Base-by-base conservation (phyloP, 2,329 filamentous ascomycete genomes). In the Fusarium sp. region DNA sequence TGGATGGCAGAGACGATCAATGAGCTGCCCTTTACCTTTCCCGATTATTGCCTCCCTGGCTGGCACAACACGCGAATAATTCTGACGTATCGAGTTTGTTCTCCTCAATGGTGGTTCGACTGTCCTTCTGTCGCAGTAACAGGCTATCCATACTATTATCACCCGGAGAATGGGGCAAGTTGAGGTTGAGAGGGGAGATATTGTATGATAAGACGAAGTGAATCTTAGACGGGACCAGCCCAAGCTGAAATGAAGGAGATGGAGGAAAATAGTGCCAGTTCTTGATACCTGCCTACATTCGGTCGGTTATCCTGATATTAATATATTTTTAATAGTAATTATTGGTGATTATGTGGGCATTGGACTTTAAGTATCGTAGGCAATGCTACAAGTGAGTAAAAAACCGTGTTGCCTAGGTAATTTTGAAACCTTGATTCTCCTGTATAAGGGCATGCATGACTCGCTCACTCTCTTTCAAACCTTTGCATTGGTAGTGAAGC, bases 11-110 rank as follows among this genome's bases (percentile, higher is more conserved):
- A 65, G 9, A 43, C 37, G 4, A 44, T 70, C 15, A 50, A 56
- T 25, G 50, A 63, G 42, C 41, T 73, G 10, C 71, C 70, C 1
- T 74, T 74, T 33, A 39, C 53, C 2, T 32, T 71, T 4, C 62
- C 70, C 3, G 55, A 68, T 4, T 15, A 53, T 1, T 74, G 72
- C 44, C 43, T 38, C 6, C 68, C 69, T n/a, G 60, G 55, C 13
- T 71, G 65, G 63, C 64, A 68, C 43, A 71, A 71, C 36, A 71
- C 61, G n/a, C 54, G 63, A 9, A 53, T 65, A 8, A 45, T 59
- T 10, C 15, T 43, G 38, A 67, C 60, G 8, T 35, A 54, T 43
- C 39, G 45, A 11, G 53, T 59, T 21, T 68, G 67, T 14, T 66
- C 37, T 9, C 19, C 61, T 15, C 63, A 61, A 41, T 63, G 65